phyloP scores from a whole-genome alignment of 2,329 filamentous ascomycete species.

The Phyllosticta paracitricarpa region DNA sequence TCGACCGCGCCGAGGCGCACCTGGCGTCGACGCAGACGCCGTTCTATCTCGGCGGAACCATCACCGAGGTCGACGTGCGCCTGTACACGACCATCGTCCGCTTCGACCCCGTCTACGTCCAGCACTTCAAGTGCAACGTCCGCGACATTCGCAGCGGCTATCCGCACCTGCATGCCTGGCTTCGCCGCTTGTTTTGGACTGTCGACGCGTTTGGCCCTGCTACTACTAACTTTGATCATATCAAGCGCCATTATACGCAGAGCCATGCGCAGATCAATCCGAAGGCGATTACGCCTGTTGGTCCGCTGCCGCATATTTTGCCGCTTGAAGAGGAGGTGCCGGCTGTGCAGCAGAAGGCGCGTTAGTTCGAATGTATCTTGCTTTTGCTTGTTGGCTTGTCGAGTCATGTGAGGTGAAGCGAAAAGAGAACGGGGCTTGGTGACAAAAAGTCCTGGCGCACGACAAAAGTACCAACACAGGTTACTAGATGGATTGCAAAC shows the following conservation, averaged over 20 bases:
- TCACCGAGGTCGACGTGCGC: conserved; percentile 42
- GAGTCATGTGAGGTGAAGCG: background rate
- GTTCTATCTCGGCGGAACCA: conserved; percentile 45
- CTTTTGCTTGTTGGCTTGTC: background rate
- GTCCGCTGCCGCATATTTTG: conserved; percentile 75
- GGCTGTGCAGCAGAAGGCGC: conserved; percentile 35
- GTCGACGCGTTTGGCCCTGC: conserved; percentile 59
- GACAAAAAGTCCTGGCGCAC: no score
- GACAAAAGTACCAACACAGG: no score
- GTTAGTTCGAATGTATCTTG: background rate
- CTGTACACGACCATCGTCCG: conserved; percentile 51
- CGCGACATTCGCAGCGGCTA: conserved; percentile 77
- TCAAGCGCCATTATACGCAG: conserved; percentile 70
- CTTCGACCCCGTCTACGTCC: conserved; percentile 47
- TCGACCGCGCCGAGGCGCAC: conserved; percentile 37
- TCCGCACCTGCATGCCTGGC: conserved; percentile 69
- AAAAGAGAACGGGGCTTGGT: background rate
- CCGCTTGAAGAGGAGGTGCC: conserved; percentile 67
- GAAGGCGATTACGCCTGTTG: conserved; percentile 66
- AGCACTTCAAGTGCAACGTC: conserved; percentile 69
- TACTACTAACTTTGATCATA: conserved; percentile 89
- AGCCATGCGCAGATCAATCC: conserved; percentile 56
- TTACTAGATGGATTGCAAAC: no score
- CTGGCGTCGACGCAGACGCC: conserved; percentile 27
- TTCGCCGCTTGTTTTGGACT: conserved; percentile 79